phyloP scores from a whole-genome alignment of 1,139 yeast species.

The Suhomyces yuchorum region DNA sequence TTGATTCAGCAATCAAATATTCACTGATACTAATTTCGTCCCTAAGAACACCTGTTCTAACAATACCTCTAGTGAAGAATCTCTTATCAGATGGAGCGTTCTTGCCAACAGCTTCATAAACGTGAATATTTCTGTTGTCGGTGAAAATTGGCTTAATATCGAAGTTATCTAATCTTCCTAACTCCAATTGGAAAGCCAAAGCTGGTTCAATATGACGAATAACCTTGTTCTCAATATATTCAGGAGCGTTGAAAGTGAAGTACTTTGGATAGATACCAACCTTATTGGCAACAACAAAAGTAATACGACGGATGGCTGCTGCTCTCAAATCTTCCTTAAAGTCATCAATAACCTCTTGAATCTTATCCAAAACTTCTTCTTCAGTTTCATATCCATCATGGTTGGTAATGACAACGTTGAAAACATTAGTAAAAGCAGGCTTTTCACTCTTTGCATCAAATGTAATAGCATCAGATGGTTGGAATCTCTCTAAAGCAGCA shows the following conservation, averaged over 20 bases:
- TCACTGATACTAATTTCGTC: constrained; percentile 92
- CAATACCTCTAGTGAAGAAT: constrained; percentile 94
- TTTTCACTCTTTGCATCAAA: constrained; percentile 40
- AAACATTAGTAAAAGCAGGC: constrained; percentile 65
- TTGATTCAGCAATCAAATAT: constrained; percentile 93
- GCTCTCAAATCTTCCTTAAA: constrained; percentile 67
- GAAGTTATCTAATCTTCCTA: constrained; percentile 91
- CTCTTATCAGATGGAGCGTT: constrained; percentile 92
- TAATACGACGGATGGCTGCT: constrained; percentile 84
- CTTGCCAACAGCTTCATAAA: constrained; percentile 94
- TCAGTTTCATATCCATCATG: constrained; percentile 76
- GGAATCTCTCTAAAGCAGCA: constrained; percentile 74
- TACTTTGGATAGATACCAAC: constrained; percentile 92
- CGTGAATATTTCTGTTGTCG: constrained; percentile 96
- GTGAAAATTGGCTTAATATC: constrained; percentile 93
- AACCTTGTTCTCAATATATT: constrained; percentile 78
- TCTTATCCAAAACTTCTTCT: constrained; percentile 62
- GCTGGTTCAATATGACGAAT: constrained; percentile 99
- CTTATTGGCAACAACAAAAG: constrained; percentile 82
- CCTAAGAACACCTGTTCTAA: constrained; percentile 91
- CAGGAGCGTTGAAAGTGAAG: constrained; percentile 92
- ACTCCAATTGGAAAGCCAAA: constrained; percentile 93
- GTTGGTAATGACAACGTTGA: constrained; percentile 74
- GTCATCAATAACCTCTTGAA: constrained; percentile 67
- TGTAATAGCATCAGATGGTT: constrained; percentile 46